phyloP scores from a whole-genome alignment of 2,329 filamentous ascomycete genomes.

The Trichoderma lentiforme region DNA sequence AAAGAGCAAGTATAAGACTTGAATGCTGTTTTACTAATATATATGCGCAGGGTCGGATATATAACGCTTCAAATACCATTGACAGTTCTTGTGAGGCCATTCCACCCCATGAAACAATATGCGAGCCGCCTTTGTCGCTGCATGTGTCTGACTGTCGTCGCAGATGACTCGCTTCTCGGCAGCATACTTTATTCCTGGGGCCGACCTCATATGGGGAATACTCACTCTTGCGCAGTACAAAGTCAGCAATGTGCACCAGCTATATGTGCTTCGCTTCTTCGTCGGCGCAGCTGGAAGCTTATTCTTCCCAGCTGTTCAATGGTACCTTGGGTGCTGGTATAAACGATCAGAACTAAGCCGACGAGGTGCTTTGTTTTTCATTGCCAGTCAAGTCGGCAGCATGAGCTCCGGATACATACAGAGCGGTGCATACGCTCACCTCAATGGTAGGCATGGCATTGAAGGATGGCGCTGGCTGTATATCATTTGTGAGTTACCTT shows the following conservation, averaged over 20 bases:
- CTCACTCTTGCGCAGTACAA: constrained; percentile 24
- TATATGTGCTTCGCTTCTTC: constrained; percentile 41
- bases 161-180: constrained; percentile 26
- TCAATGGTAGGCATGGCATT: constrained; percentile 36
- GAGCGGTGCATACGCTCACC: constrained; percentile 36
- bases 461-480: constrained; percentile 46
- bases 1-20: not conserved
- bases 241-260: constrained; percentile 31
- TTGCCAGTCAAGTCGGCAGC: constrained; percentile 40
- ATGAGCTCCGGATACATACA: constrained; percentile 45
- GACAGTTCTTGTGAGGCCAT: constrained; percentile 11
- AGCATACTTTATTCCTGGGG: constrained; percentile 29
- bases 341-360: constrained; percentile 37
- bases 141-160: not conserved
- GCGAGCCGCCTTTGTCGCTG: not conserved
- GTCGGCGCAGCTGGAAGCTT: constrained; percentile 36
- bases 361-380: constrained; percentile 40
- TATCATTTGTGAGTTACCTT: constrained; percentile 33
- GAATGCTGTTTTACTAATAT: not conserved
- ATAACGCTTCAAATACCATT: constrained; percentile 22
- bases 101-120: not conserved
- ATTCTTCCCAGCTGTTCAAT: constrained; percentile 34
- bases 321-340: constrained; percentile 42
- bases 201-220: constrained; percentile 31
- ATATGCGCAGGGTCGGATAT: constrained; percentile 18